A percentile compares a stretch with the other conserved stretches of the same genome.
Evolutionary conservation across 2,329 filamentous ascomycete species (phyloP).

Genomic region (Clonostachys solani): DNA sequence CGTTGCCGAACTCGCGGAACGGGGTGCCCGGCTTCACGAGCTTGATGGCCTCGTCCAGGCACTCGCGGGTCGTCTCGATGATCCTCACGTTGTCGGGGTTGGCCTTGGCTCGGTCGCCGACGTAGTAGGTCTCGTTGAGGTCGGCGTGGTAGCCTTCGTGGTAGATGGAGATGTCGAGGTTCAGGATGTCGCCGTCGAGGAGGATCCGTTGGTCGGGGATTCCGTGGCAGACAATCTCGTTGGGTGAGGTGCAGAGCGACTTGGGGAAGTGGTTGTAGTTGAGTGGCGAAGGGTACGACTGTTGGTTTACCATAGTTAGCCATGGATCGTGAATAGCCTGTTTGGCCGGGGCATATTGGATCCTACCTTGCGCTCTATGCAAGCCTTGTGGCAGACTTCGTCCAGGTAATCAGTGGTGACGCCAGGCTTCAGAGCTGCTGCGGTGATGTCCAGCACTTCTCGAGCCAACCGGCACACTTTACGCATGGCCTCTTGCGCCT

Average conservation of each 20-base stretch:
- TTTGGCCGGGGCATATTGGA: neutral
- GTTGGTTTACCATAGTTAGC: neutral
- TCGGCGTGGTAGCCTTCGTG: constrained; percentile 95
- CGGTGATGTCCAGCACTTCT: constrained; percentile 91
- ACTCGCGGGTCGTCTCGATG: constrained; percentile 85
- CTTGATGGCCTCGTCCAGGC: constrained; percentile 81
- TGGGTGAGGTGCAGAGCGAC: constrained; percentile 91
- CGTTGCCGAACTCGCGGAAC: constrained; percentile 88
- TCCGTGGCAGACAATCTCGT: constrained; percentile 98
- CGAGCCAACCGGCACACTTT: constrained; percentile 83
- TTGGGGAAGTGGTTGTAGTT: constrained; percentile 98
- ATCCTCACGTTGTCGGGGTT: constrained; percentile 86
- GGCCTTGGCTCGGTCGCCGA: constrained; percentile 79
- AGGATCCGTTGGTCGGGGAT: constrained; percentile 89
- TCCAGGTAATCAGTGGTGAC: constrained; percentile 96
- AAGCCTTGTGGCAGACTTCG: constrained; percentile 91
- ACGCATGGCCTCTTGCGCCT: constrained; percentile 83
- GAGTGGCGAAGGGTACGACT: constrained; percentile 92
- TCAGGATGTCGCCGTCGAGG: constrained; percentile 90
- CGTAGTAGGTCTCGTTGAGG: constrained; percentile 97
- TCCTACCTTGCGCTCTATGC: constrained; percentile 83
- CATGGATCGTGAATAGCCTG: neutral
- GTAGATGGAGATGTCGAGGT: constrained; percentile 93
- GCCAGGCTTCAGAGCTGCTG: constrained; percentile 75
- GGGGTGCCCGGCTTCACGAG: constrained; percentile 89